Base-by-base conservation (phyloP, 2,329 filamentous ascomycete species). In the Colletotrichum gloeosporioides region DNA sequence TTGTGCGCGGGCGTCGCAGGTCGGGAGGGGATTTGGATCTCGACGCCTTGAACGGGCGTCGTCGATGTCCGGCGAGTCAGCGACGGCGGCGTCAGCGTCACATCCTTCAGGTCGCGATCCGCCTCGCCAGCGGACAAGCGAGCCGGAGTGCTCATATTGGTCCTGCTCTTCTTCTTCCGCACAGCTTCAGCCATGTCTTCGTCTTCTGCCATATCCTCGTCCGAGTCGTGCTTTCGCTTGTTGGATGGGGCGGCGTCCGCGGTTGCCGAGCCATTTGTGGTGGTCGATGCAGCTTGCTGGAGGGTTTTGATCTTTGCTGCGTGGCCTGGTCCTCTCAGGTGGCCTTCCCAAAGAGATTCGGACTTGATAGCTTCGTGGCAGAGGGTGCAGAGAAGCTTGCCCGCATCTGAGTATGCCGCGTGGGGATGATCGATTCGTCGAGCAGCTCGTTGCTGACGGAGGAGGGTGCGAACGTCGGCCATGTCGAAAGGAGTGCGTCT, bases 391-490 rank as follows among this genome's bases (percentile, higher is more conserved):
- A 92, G 85, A 1, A 95, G 90, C 80, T 92, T 93, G 77, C 93
- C 93, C 16, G 91, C 88, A 78, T 92, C 89, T 7, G 93, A 92
- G 85, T 95, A 95, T 70, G 89, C 87, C 57, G 93, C 93, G 80
- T 93, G 88, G 6, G 93, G 91, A 80, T 95, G 93, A 68, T 92
- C 90, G 80, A 96, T 92, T 78, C 94, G 92, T 73, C 95, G 92
- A 77, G 93, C 91, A 72, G 92, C 92, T 79, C 95, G 92, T 84
- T 96, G 94, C 81, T 93, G 93, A 80, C 95, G 94, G 74, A 98
- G 90, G 65, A 98, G 91, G 44, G 94, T 91, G 80, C 95, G 93
- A 31, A 95, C 93, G 84, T 98, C 95, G 79, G 95, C 89, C 94
- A 97, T 96, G 78, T 62, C 76, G 59, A 65, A 44, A 61, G 32